Evolutionary conservation across 768 basidiomycete species (phyloP), one percentile per base, ranked within the genome.

Genomic region (Lactarius quietus): DNA sequence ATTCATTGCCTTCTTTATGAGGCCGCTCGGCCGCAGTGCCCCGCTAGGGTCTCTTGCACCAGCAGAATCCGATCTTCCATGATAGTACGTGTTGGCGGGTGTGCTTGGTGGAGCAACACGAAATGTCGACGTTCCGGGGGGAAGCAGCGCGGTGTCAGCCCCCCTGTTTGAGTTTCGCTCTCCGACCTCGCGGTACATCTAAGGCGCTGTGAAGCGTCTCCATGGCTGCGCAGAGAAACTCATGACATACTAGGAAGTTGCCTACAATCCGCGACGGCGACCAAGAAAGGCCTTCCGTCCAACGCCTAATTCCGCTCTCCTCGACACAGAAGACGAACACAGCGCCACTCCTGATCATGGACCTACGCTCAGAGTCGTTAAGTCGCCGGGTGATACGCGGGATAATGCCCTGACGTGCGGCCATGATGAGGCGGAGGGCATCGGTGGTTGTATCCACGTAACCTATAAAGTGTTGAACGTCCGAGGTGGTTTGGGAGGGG

Each of bases 261-360:
- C 89, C 88, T 28, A 91, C 84, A 68, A 93, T 93, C 9, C 92
- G 83, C 65, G 89, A 91, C 0, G 92, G 91, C 23, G 88, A 90
- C 92, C 92, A 95, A 14, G 88, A 77, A 26, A 90, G 74, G 43
- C 87, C 82, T 71, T 85, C 92, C 38, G 92, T 95, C 89, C 92
- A 92, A 18, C 92, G 81, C 74, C 90, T 92, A 76, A 95, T 93
- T 15, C 89, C 89, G 72, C 90, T 91, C 73, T 92, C 90, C 70
- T 91, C 87, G 72, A 93, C 92, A 73, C 90, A 90, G 77, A 93
- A 95, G 57, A 95, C 87, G 73, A 93, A 95, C 18, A 93, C 86
- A 56, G 92, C 89, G 12, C 84, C 84, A 62, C 78, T 81, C 57
- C 77, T 75, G 63, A 85, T 80, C 75, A 82, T 79, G 5, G 75